phyloP scores from a whole-genome alignment of 2,329 filamentous ascomycete species.

The Trichophaea hybrida region DNA sequence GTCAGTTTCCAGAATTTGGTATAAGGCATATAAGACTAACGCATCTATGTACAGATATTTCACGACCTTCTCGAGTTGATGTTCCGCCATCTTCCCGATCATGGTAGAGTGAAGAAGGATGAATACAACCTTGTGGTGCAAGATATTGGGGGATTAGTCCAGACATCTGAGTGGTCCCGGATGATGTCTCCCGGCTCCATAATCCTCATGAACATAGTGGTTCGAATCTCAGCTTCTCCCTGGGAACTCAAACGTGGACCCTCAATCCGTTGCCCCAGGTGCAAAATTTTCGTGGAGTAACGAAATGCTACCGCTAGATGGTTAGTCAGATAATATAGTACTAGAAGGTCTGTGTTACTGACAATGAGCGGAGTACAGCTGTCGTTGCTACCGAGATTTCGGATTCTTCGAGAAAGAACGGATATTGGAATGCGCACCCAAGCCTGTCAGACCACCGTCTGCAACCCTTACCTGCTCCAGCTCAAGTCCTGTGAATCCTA shows the following conservation, averaged over 20 bases:
- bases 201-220: neutral
- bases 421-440: neutral
- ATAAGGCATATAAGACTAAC: too few species aligned
- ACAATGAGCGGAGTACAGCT: neutral
- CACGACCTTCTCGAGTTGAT: neutral
- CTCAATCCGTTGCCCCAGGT: neutral
- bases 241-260: neutral
- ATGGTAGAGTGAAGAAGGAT: neutral
- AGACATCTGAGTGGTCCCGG: neutral
- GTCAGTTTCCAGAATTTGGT: too few species aligned
- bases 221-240: neutral
- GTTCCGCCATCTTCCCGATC: neutral
- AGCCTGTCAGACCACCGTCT: neutral
- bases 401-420: neutral
- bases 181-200: neutral
- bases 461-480: neutral
- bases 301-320: neutral
- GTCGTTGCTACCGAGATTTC: neutral
- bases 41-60: neutral
- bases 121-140: neutral
- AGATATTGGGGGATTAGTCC: neutral
- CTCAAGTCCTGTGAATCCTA: neutral
- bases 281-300: neutral
- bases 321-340: neutral
- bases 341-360: neutral